Evolutionary conservation across 164 flowering plant genomes (phyloP).

Genomic region (Cinnamomum micranthum): DNA sequence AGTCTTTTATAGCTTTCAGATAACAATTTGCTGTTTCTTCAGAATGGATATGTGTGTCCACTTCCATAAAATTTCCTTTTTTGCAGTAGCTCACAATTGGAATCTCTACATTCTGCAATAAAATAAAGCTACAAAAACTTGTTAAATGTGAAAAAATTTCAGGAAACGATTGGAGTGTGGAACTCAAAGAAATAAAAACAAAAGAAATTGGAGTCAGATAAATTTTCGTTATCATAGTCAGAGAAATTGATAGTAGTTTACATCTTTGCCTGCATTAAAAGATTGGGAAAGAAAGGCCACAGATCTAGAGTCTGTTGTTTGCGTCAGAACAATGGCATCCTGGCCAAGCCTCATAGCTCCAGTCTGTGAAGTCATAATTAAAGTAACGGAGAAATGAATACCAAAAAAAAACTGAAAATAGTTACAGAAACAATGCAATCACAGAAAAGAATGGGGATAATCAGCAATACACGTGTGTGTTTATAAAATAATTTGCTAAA

Average conservation of each 20-base stretch:
- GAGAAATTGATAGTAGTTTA: constrained; percentile 6
- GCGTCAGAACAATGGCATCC: constrained; percentile 58
- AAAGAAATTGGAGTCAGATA: not conserved
- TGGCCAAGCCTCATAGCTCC: constrained; percentile 57
- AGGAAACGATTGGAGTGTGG: not conserved
- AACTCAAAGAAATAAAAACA: not conserved
- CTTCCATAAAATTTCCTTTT: constrained; percentile 44
- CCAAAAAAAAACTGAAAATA: not conserved
- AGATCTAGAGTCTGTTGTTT: constrained; percentile 54
- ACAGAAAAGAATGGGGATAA: too few relatives aligned
- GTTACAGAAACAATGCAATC: too few relatives aligned
- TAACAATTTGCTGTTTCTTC: constrained; percentile 35
- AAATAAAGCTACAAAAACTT: not conserved
- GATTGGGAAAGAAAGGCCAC: constrained; percentile 61
- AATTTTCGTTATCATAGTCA: too few relatives aligned
- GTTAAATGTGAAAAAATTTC: not conserved
- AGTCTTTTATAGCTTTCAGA: constrained; percentile 43
- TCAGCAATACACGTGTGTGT: too few relatives aligned
- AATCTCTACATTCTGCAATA: constrained; percentile 53
- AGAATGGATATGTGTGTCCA: constrained; percentile 36
- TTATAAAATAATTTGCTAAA: too few relatives aligned
- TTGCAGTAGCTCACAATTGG: constrained; percentile 52
- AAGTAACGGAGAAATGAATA: not conserved
- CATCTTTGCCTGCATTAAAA: constrained; percentile 54
- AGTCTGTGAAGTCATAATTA: constrained; percentile 31